Base-by-base conservation (phyloP, 805 yeast species). In the Kregervanrija delftensis region DNA sequence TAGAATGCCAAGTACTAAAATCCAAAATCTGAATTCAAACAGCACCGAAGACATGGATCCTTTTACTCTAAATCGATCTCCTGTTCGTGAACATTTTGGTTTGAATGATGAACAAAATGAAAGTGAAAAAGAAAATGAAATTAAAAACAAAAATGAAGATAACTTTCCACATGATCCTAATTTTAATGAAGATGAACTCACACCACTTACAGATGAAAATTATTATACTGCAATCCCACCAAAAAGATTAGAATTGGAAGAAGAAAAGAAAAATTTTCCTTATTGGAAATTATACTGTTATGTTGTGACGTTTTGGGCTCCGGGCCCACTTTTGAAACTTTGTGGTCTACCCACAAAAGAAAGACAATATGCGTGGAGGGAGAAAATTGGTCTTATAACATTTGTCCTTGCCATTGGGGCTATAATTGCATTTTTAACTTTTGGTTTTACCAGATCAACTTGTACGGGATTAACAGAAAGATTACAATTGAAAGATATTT, bases 311-410 rank as follows among this genome's bases (percentile, higher is more conserved):
- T 88, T 88, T 62, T 91, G 96, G 93, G 95, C 95, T 3, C 96
- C 97, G 1, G 76, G 83, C 3, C 82, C 89, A 0, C 50, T 88
- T 32, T 65, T 89, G 55, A 68, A 67, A 37, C 62, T 86, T 37
- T 84, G 79, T 64, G 98, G 98, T 3, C 74, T 91, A 74, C 74
- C 76, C 32, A 79, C 84, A 15, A 78, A 79, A 53, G 90, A 81
- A 37, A 78, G 96, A 48, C 97, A 90, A 60, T 79, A 80, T 71
- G 98, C 98, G 0, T 93, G 99, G 99, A 76, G 99, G 58, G 99
- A 93, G 59, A 91, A 91, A 59, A 84, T 90, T 44, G 98, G 88
- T 1, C 71, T 93, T 37, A 71, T 91, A 37, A 74, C 93, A 1
- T 72, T 89, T 44, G 89, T 91, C 54, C 51, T 83, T 14, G 74